These are phyloP conservation scores for Globisporangium orthogonon DNA, from an alignment of 352 stramenopile genomes.

Conservation along the genomic window DNA sequence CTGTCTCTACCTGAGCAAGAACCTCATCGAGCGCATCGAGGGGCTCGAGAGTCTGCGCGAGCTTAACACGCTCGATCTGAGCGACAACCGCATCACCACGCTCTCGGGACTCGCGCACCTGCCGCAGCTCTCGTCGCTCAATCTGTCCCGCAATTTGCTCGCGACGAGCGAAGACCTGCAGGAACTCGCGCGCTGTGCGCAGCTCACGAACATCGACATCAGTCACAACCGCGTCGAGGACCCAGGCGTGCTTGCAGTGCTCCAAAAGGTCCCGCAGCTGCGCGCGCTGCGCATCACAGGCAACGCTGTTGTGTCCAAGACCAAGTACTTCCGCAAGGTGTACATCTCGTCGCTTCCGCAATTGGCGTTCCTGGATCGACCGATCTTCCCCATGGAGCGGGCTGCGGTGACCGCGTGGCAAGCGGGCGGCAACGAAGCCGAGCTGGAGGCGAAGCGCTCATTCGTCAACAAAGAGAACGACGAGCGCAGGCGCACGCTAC, in stretches of 20 bases:
- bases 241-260: slow-evolving; percentile 60
- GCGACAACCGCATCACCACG: slow-evolving; percentile 85
- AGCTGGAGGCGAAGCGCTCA: slow-evolving; percentile 59
- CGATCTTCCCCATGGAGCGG: slow-evolving; percentile 91
- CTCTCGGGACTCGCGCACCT: slow-evolving; percentile 82
- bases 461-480: slow-evolving; percentile 82
- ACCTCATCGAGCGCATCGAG: slow-evolving; percentile 86
- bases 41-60: slow-evolving; percentile 42
- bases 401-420: slow-evolving; percentile 79
- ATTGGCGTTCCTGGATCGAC: slow-evolving; percentile 91
- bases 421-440: slow-evolving; percentile 84
- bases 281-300: slow-evolving; percentile 74
- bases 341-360: slow-evolving; percentile 81
- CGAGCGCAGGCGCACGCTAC: slow-evolving; percentile 47
- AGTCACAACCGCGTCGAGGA: slow-evolving; percentile 91
- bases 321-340: slow-evolving; percentile 91
- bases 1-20: slow-evolving; percentile 92
- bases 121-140: slow-evolving; percentile 79
- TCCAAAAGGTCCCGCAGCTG: slow-evolving; percentile 78
- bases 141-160: slow-evolving; percentile 88
- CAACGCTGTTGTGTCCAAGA: slow-evolving; percentile 89
- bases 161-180: slow-evolving; percentile 55
- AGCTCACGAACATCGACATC: slow-evolving; percentile 90
- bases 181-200: slow-evolving; percentile 61
- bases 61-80: slow-evolving; percentile 92